Percentiles rank a stretch among this genome's conserved stretches.
phyloP scores from a whole-genome alignment of 805 yeast species.

The Kazachstania kunashirensis region DNA sequence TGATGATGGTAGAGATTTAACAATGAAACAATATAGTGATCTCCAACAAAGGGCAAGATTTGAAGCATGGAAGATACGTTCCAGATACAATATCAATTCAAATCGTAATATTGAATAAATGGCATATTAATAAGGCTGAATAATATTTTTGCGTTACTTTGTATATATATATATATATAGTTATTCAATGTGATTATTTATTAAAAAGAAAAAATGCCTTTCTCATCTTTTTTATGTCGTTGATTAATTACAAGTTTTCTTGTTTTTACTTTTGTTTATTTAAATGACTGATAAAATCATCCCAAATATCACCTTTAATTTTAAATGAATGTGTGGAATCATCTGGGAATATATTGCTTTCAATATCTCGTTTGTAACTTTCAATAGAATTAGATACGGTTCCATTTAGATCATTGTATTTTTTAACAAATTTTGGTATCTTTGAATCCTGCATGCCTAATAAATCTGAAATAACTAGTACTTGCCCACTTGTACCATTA shows the following conservation, averaged over 20 bases:
- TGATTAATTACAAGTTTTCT: no score
- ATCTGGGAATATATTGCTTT: slow-evolving; percentile 47
- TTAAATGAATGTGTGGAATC: slow-evolving; percentile 52
- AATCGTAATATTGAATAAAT: not conserved
- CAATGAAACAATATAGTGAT: slow-evolving; percentile 8
- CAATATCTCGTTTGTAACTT: slow-evolving; percentile 53
- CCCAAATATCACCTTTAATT: slow-evolving; percentile 54
- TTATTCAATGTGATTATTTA: no score
- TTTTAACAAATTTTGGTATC: slow-evolving; percentile 66
- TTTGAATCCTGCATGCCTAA: slow-evolving; percentile 59
- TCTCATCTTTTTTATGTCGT: not conserved
- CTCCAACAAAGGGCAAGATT: slow-evolving; percentile 27
- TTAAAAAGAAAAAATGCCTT: no score
- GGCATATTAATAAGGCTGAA: not conserved
- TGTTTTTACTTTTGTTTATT: no score
- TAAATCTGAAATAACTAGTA: slow-evolving; percentile 75
- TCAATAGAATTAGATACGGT: slow-evolving; percentile 43
- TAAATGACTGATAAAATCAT: slow-evolving; percentile 35
- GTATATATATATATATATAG: not conserved
- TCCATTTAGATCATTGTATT: slow-evolving; percentile 45
- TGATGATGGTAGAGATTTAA: slow-evolving; percentile 34
- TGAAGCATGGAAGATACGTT: slow-evolving; percentile 25
- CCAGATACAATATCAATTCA: slow-evolving; percentile 8
- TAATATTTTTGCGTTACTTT: not conserved
- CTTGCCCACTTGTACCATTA: slow-evolving; percentile 73